Evolutionary conservation across 768 basidiomycete species (phyloP).

Genomic region (Mycena leptocephala): DNA sequence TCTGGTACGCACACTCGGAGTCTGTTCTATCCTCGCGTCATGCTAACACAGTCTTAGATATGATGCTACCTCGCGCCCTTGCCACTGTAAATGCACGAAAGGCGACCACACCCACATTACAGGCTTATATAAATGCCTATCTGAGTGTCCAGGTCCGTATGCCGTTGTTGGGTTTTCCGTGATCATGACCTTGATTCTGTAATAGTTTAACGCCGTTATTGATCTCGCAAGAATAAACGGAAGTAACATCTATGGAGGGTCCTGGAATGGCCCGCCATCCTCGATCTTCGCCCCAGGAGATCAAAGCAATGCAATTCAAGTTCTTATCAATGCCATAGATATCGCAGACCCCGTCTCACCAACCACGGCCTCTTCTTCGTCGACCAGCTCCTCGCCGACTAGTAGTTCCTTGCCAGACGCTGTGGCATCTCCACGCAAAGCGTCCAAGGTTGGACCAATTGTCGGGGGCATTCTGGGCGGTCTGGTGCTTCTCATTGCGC

Average conservation of each 20-base stretch:
- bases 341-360: not conserved
- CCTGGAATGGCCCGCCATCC: not conserved
- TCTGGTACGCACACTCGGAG: not conserved
- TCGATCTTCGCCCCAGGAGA: not conserved
- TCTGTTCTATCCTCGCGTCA: too few relatives aligned
- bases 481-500: not conserved
- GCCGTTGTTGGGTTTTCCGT: too few relatives aligned
- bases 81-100: not conserved
- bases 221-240: conserved; percentile 24
- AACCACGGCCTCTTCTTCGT: not conserved
- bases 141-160: not conserved
- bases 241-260: not conserved
- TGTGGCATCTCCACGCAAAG: not conserved
- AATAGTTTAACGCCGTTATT: conserved; percentile 32
- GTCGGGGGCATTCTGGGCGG: not conserved
- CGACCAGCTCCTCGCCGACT: not conserved
- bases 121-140: not conserved
- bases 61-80: not conserved
- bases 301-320: not conserved
- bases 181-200: not conserved
- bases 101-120: not conserved
- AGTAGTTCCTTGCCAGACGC: not conserved
- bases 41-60: not conserved
- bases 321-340: not conserved
- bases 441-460: not conserved